phyloP scores from a whole-genome alignment of 805 yeast genomes.

The Maudiozyma pseudohumilis region DNA sequence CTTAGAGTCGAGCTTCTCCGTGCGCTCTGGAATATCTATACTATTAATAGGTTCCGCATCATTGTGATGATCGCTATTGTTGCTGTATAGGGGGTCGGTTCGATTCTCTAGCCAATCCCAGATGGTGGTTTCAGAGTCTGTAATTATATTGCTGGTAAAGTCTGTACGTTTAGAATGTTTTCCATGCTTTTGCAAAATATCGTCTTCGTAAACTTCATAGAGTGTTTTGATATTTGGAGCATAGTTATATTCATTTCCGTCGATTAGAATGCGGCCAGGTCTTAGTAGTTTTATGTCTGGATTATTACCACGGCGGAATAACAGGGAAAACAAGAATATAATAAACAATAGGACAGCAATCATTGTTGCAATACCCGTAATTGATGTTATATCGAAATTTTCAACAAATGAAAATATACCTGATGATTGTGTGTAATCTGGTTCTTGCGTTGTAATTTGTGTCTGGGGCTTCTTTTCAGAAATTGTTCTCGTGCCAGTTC shows the following conservation, averaged over 20 bases:
- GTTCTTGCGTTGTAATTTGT: not conserved
- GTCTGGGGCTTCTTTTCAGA: not conserved
- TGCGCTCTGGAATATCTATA: not conserved
- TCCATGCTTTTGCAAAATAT: slow-evolving; percentile 11
- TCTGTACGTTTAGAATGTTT: slow-evolving; percentile 5
- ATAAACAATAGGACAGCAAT: slow-evolving; percentile 4
- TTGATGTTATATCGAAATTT: slow-evolving; percentile 15
- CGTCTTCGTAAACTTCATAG: slow-evolving; percentile 27
- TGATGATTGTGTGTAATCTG: not conserved
- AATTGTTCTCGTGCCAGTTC: not conserved
- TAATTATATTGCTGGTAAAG: slow-evolving; percentile 20
- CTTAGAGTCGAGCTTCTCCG: not conserved
- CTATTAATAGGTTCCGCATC: not conserved
- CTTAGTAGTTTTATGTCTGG: slow-evolving; percentile 12
- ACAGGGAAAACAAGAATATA: slow-evolving; percentile 6
- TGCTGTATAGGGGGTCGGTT: slow-evolving; percentile 8
- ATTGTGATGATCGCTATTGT: not conserved
- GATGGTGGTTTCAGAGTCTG: slow-evolving; percentile 47
- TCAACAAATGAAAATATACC: slow-evolving; percentile 4
- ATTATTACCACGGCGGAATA: slow-evolving; percentile 5
- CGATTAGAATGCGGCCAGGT: slow-evolving; percentile 26
- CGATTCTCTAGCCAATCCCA: slow-evolving; percentile 66
- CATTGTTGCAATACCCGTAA: slow-evolving; percentile 12
- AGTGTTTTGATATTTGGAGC: slow-evolving; percentile 34
- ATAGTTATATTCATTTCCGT: slow-evolving; percentile 32